phyloP scores from a whole-genome alignment of 2,329 filamentous ascomycete genomes.

The Pseudopithomyces maydicus region DNA sequence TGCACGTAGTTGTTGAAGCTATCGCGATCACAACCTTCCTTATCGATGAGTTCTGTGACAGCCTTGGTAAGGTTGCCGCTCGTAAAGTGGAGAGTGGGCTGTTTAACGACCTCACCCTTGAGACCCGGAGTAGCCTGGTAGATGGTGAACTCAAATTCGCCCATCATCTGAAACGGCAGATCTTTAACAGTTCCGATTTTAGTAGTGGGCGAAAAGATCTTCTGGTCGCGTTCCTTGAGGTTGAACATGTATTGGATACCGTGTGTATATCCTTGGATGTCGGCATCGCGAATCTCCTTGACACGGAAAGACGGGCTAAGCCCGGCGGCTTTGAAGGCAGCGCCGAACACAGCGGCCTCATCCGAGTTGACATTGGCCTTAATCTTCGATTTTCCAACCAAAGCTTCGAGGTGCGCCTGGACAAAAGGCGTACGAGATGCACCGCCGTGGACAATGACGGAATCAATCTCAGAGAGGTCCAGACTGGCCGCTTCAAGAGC shows the following conservation, averaged over 20 bases:
- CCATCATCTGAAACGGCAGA: slow-evolving; percentile 78
- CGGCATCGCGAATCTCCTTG: slow-evolving; percentile 89
- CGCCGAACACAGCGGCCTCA: slow-evolving; percentile 94
- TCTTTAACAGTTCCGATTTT: slow-evolving; percentile 80
- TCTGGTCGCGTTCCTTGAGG: slow-evolving; percentile 73
- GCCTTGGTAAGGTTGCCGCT: slow-evolving; percentile 87
- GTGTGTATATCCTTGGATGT: slow-evolving; percentile 74
- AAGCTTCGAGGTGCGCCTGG: slow-evolving; percentile 81
- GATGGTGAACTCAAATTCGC: slow-evolving; percentile 81
- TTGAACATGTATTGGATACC: slow-evolving; percentile 77
- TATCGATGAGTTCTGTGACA: slow-evolving; percentile 76
- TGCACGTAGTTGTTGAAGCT: slow-evolving; percentile 82
- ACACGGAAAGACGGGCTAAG: slow-evolving; percentile 95
- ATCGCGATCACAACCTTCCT: slow-evolving; percentile 74
- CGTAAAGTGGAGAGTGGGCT: slow-evolving; percentile 67
- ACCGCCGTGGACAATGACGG: slow-evolving; percentile 91
- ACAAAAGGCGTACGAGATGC: slow-evolving; percentile 91
- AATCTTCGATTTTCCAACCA: slow-evolving; percentile 77
- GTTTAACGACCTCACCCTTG: slow-evolving; percentile 55
- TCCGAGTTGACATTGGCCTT: slow-evolving; percentile 96
- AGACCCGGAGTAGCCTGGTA: slow-evolving; percentile 70
- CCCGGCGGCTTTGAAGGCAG: slow-evolving; percentile 89
- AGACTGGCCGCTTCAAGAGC: slow-evolving; percentile 77
- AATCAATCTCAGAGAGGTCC: slow-evolving; percentile 77
- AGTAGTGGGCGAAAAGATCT: slow-evolving; percentile 80